phyloP scores from a whole-genome alignment of 345 rosid species.

The Hibiscus trionum region DNA sequence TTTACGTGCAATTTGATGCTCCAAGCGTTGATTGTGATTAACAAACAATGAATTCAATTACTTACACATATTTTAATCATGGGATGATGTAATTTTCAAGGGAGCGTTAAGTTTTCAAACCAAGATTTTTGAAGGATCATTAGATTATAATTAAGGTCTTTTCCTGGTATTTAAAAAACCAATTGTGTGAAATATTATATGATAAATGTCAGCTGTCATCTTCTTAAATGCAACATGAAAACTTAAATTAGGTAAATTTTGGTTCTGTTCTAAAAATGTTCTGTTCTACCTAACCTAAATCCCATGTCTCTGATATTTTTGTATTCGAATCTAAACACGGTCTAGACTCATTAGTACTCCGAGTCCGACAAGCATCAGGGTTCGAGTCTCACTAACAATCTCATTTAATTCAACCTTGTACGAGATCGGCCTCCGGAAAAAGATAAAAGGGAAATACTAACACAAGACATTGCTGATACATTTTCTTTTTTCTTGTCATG shows the following conservation, averaged over 20 bases:
- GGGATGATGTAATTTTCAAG: background rate
- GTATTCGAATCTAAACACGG: constrained; percentile 3
- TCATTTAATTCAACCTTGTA: background rate
- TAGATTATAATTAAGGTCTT: constrained; percentile 18
- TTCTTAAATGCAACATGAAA: constrained; percentile 12
- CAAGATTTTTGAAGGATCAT: background rate
- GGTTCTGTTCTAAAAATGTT: constrained; percentile 23
- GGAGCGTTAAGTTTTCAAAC: background rate
- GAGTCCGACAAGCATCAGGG: too few species aligned
- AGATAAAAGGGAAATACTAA: background rate
- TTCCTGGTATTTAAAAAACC: background rate
- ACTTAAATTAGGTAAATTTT: constrained; percentile 15
- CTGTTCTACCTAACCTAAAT: constrained; percentile 42
- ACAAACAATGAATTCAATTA: constrained; percentile 9
- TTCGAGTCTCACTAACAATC: too few species aligned
- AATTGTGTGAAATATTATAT: background rate
- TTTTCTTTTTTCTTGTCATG: background rate
- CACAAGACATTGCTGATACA: background rate
- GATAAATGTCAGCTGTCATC: constrained; percentile 10
- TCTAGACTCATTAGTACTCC: too few species aligned
- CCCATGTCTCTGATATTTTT: background rate
- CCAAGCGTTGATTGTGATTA: background rate
- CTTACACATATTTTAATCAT: background rate
- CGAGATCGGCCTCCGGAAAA: too few species aligned
- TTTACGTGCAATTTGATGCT: background rate